These are phyloP conservation scores for Saccharomycopsis hybrid DNA, from an alignment of 1,139 yeast genomes.

Conservation along the genomic window DNA sequence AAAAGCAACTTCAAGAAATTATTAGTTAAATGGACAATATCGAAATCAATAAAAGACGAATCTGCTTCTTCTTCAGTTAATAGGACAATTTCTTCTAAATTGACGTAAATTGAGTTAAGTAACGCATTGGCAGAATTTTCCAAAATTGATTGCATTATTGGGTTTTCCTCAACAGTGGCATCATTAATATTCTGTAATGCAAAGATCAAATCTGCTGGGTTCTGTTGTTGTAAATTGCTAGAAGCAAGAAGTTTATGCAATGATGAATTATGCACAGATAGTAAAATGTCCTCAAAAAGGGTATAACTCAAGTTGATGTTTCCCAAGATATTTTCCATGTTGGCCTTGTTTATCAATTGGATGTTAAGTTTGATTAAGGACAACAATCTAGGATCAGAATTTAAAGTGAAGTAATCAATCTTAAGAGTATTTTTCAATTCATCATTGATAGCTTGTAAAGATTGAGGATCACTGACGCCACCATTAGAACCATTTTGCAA, in stretches of 20 bases:
- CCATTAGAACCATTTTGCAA: neutral
- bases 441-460: neutral
- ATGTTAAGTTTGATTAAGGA: conserved; percentile 9
- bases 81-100: conserved; percentile 80
- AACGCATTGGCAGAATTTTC: conserved; percentile 7
- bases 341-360: conserved; percentile 37
- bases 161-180: conserved; percentile 10
- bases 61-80: conserved; percentile 36
- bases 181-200: conserved; percentile 3
- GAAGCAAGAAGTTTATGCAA: neutral
- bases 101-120: conserved; percentile 48
- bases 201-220: neutral
- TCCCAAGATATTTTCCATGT: conserved; percentile 37
- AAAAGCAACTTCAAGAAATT: conserved; percentile 17
- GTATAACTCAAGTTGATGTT: conserved; percentile 7
- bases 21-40: conserved; percentile 11
- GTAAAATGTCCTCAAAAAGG: conserved; percentile 14
- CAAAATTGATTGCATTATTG: conserved; percentile 13
- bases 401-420: conserved; percentile 8
- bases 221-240: neutral
- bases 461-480: no score
- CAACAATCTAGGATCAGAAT: conserved; percentile 11
- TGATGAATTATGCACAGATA: conserved; percentile 10
- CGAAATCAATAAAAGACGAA: conserved; percentile 13
- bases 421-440: conserved; percentile 16